These are phyloP conservation scores for Cladorrhinum samala DNA, from an alignment of 495 filamentous ascomycete species.

Conservation along the genomic window DNA sequence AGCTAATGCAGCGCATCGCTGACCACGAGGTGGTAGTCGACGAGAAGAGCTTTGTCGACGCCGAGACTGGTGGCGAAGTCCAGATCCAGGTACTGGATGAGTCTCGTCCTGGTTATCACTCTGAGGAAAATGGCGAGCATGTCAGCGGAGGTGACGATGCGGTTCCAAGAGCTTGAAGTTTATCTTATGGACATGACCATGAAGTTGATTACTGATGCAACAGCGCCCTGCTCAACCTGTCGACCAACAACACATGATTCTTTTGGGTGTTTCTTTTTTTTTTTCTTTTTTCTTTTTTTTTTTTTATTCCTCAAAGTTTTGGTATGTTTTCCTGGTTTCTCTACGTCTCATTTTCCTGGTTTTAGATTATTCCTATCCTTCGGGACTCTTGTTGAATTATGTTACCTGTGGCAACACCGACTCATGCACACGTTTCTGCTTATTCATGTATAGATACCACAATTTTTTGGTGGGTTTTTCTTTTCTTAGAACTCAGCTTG, in stretches of 20 bases:
- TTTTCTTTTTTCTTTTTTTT: neutral
- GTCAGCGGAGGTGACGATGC: neutral
- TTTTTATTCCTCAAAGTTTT: neutral
- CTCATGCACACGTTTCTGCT: too few species aligned
- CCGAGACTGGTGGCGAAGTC: constrained; percentile 21
- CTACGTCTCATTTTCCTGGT: too few species aligned
- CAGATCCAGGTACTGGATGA: constrained; percentile 4
- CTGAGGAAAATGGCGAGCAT: neutral
- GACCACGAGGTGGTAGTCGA: constrained; percentile 34
- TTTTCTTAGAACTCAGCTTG: too few species aligned
- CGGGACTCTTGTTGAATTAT: too few species aligned
- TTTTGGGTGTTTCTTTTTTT: neutral
- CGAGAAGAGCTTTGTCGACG: constrained; percentile 33
- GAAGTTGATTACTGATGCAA: neutral
- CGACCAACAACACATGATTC: neutral
- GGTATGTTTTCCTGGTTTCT: too few species aligned
- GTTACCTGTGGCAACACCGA: too few species aligned
- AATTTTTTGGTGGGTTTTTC: too few species aligned
- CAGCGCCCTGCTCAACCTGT: neutral
- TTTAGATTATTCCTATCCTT: too few species aligned
- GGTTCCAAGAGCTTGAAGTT: too few species aligned
- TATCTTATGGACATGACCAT: too few species aligned
- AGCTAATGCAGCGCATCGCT: constrained; percentile 39
- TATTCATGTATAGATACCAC: too few species aligned
- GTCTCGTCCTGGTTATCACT: neutral